phyloP scores from a whole-genome alignment of 305 asterid species.

The Caryopteris hybrid region DNA sequence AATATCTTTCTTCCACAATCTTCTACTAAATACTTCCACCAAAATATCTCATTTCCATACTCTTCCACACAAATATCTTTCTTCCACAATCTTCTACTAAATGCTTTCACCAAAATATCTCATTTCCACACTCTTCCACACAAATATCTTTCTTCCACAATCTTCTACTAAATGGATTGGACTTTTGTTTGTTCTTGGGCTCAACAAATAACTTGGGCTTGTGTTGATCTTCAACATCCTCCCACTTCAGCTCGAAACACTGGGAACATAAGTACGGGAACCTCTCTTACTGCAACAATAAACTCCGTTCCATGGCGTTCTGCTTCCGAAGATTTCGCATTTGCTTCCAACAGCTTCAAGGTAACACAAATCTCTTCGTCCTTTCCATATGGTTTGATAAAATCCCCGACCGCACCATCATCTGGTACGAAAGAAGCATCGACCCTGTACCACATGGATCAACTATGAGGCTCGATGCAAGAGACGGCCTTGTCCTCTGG shows the following conservation, averaged over 20 bases:
- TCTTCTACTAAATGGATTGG: too few relatives aligned
- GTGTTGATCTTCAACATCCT: too few relatives aligned
- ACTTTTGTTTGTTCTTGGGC: too few relatives aligned
- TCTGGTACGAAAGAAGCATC: slow-evolving; percentile 24
- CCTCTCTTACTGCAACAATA: slow-evolving; percentile 16
- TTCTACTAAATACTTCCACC: too few relatives aligned
- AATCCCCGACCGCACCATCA: slow-evolving; percentile 23
- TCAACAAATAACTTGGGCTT: too few relatives aligned
- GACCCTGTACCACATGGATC: slow-evolving; percentile 26
- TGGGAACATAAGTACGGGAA: slow-evolving; percentile 18
- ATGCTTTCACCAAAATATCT: too few relatives aligned
- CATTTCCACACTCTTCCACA: too few relatives aligned
- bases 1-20: too few relatives aligned
- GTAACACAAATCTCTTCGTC: not conserved
- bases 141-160: too few relatives aligned
- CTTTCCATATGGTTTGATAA: slow-evolving; percentile 36
- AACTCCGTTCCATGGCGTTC: slow-evolving; percentile 27
- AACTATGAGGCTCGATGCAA: slow-evolving; percentile 11
- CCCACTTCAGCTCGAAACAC: slow-evolving; percentile 1
- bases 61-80: too few relatives aligned
- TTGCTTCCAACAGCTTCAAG: slow-evolving; percentile 26
- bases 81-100: too few relatives aligned
- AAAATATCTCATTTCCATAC: too few relatives aligned
- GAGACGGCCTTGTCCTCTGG: slow-evolving; percentile 20
- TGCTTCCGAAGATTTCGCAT: slow-evolving; percentile 31